Conservation (phyloP, 495 filamentous ascomycete genomes). For the Aspergillus affinis region DNA sequence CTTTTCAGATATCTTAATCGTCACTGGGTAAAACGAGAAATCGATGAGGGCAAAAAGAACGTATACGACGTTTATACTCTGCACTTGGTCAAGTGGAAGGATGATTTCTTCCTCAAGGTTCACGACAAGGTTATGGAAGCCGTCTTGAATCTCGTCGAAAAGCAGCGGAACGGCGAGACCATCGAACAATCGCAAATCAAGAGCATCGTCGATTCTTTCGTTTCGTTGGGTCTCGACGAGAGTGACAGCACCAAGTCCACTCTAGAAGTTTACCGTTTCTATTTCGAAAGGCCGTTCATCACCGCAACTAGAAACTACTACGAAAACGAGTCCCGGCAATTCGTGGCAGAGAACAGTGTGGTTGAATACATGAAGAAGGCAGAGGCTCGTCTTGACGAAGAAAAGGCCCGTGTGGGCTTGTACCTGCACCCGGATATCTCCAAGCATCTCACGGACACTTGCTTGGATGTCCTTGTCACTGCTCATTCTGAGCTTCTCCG, state of each 20-base stretch:
- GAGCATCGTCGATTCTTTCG: conserved; percentile 94
- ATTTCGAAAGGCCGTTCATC: conserved; percentile 93
- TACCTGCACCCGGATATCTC: conserved; percentile 91
- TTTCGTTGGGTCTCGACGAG: conserved; percentile 92
- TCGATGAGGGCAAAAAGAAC: conserved; percentile 98
- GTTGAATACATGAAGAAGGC: conserved; percentile 99
- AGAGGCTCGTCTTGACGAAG: conserved; percentile 84
- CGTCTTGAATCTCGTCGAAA: conserved; percentile 93
- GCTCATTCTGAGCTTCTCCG: conserved; percentile 80
- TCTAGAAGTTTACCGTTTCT: conserved; percentile 86
- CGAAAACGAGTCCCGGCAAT: conserved; percentile 86
- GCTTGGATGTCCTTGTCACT: conserved; percentile 84
- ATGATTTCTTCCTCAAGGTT: conserved; percentile 81
- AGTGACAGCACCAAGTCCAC: conserved; percentile 90
- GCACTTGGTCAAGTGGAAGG: conserved; percentile 91
- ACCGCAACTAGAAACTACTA: conserved; percentile 83
- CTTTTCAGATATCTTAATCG: conserved; percentile 95
- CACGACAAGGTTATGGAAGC: conserved; percentile 90
- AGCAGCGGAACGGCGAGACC: conserved; percentile 95
- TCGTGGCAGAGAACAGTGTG: conserved; percentile 94
- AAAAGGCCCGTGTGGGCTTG: conserved; percentile 89
- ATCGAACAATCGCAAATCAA: conserved; percentile 98
- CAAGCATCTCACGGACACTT: conserved; percentile 76
- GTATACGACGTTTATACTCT: conserved; percentile 97
- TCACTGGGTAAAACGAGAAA: conserved; percentile 98